Evolutionary conservation across 179 eudicot species (phyloP).

Genomic region (Amaranthus tricolor): DNA sequence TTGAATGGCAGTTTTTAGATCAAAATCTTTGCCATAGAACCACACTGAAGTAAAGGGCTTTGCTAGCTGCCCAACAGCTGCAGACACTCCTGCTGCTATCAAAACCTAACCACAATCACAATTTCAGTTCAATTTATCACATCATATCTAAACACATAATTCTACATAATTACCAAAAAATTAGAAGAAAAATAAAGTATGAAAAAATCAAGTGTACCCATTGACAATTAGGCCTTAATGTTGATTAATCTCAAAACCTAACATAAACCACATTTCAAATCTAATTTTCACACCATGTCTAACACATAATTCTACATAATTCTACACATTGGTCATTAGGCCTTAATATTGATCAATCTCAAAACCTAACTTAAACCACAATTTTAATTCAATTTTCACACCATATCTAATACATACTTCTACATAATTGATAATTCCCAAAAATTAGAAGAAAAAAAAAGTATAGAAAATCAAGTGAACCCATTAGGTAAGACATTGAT

Average conservation of each 20-base stretch:
- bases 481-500: too few species aligned
- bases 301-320: too few species aligned
- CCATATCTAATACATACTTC: background rate
- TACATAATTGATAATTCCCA: too few species aligned
- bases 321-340: too few species aligned
- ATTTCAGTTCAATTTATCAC: background rate
- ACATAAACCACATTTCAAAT: background rate
- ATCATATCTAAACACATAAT: background rate
- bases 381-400: background rate
- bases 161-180: background rate
- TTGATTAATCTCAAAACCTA: too few species aligned
- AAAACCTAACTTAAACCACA: background rate
- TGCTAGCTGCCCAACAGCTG: conserved; percentile 54
- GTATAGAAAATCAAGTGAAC: too few species aligned
- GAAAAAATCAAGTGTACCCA: background rate
- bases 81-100: conserved; percentile 48
- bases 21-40: conserved; percentile 44
- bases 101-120: conserved; percentile 36
- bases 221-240: too few species aligned
- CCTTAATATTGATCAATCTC: too few species aligned
- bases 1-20: conserved; percentile 51
- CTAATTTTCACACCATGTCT: background rate
- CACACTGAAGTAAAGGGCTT: conserved; percentile 58
- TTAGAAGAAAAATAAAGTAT: background rate
- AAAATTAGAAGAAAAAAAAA: too few species aligned